phyloP scores from a whole-genome alignment of 495 filamentous ascomycete species.

The Bombardia bombarda region DNA sequence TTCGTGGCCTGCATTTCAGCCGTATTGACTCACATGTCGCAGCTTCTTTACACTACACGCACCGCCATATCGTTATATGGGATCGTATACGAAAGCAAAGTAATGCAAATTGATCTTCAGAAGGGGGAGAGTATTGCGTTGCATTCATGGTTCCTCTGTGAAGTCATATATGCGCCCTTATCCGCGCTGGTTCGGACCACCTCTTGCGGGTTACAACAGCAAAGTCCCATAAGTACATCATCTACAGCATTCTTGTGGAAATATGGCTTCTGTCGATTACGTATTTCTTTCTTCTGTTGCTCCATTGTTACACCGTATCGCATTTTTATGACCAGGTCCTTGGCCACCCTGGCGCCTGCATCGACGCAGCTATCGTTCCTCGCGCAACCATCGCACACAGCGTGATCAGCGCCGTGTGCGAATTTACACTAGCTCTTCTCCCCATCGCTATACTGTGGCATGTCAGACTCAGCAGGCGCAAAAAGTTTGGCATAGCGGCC shows the following conservation, averaged over 20 bases:
- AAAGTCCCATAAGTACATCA: conserved; percentile 23
- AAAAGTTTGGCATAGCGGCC: conserved; percentile 23
- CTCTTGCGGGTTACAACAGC: conserved; percentile 28
- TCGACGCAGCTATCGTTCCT: conserved; percentile 17
- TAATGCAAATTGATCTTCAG: neutral
- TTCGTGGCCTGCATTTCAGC: no score
- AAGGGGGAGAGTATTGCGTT: conserved; percentile 10
- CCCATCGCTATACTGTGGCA: conserved; percentile 35
- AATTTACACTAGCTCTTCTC: conserved; percentile 34
- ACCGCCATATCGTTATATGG: conserved; percentile 12
- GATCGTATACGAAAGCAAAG: conserved; percentile 5
- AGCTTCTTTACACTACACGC: conserved; percentile 15
- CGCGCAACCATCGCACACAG: conserved; percentile 28
- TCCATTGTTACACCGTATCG: conserved; percentile 29
- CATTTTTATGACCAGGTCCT: conserved; percentile 30
- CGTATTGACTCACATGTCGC: no score
- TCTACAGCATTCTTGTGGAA: conserved; percentile 20
- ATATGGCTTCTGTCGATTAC: conserved; percentile 18
- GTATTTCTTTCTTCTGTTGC: conserved; percentile 32
- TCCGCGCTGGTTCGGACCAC: conserved; percentile 31
- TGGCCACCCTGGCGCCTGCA: conserved; percentile 18
- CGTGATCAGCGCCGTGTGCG: conserved; percentile 26
- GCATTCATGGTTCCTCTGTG: conserved; percentile 22
- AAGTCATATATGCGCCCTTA: conserved; percentile 25
- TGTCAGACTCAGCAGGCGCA: conserved; percentile 26